A percentile compares a stretch with the other conserved stretches of the same genome.
Conservation (phyloP, 768 basidiomycete species). For the Leccinum subtestaceum region DNA sequence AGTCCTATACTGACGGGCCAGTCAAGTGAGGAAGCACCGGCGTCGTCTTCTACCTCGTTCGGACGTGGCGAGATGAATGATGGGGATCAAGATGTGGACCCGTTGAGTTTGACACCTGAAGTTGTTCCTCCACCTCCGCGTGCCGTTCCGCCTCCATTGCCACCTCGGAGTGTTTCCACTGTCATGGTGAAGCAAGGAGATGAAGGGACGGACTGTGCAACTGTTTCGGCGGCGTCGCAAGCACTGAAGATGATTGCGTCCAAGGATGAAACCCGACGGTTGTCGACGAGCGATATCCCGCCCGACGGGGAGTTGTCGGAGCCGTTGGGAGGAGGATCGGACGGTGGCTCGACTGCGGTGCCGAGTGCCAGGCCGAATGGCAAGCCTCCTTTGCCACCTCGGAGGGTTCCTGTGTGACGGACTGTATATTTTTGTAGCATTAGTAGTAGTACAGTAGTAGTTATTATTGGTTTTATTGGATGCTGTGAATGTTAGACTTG, state of each 20-base stretch:
- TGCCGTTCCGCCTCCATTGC: constrained; percentile 37
- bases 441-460: too few species aligned
- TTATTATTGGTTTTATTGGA: too few species aligned
- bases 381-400: constrained; percentile 38
- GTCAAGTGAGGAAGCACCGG: constrained; percentile 14
- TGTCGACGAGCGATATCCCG: constrained; percentile 13
- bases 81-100: constrained; percentile 30
- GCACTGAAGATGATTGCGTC: constrained; percentile 57
- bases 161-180: constrained; percentile 40
- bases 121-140: constrained; percentile 24
- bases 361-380: constrained; percentile 3
- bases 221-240: constrained; percentile 45
- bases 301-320: constrained; percentile 2
- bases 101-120: constrained; percentile 28
- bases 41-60: constrained; percentile 7
- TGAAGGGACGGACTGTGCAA: constrained; percentile 24
- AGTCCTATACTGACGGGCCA: constrained; percentile 41
- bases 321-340: constrained; percentile 3
- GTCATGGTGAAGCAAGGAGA: constrained; percentile 30
- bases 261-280: constrained; percentile 39
- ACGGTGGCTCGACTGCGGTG: constrained; percentile 5
- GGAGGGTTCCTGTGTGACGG: constrained; percentile 19
- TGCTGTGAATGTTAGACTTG: too few species aligned
- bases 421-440: not conserved
- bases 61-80: constrained; percentile 17